Base-by-base conservation (phyloP, 441 rosid species). In the Populus trichocarpa region DNA sequence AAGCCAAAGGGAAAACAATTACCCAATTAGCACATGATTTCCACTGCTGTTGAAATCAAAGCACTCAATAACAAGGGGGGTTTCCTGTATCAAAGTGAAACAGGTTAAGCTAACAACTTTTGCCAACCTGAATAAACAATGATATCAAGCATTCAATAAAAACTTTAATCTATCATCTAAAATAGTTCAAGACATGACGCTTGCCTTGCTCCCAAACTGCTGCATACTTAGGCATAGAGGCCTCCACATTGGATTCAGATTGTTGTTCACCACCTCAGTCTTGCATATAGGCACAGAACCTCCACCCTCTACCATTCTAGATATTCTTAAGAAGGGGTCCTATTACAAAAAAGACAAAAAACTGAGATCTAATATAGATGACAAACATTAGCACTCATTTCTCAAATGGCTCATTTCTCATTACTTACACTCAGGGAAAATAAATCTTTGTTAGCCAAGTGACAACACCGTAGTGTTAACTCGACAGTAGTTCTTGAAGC, bases 271-370 rank as follows among this genome's bases (percentile, higher is more conserved):
- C 33, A 89, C 97, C 85, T 92, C 95, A 13, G 96, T 92, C 86
- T 88, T 89, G 85, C 92, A 94, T 72, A 94, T 86, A 12, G 95
- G 95, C 59, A 92, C 74, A 59, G 77, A 76, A 66, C 69, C 83
- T 76, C 90, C 90, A 73, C 46, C 82, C 82, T 91, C 97, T 67
- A 78, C 85, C 20, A 86, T 72, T 89, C 90, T 89, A 32, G 97
- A 94, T 71, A 94, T 90, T 86, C 88, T 88, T 81, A 94, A 77
- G 86, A 92, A 94, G 30, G 98, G 97, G 76, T 92, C 97, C 98
- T 92, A 71, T 8, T 78, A 79, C 22, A 61, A 77, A 77, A 70
- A 65, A 42, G 76, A n/a, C 64, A 79, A 35, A 26, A 9, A 69
- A 71, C 2, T 26, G 10, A 82, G 35, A 61, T 18, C 10, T 38